Percentiles rank a stretch among this genome's conserved stretches.
These are phyloP conservation scores for Coemansia sp. DNA, from an alignment of 192 early-diverging fungal genomes.

Conservation along the genomic window DNA sequence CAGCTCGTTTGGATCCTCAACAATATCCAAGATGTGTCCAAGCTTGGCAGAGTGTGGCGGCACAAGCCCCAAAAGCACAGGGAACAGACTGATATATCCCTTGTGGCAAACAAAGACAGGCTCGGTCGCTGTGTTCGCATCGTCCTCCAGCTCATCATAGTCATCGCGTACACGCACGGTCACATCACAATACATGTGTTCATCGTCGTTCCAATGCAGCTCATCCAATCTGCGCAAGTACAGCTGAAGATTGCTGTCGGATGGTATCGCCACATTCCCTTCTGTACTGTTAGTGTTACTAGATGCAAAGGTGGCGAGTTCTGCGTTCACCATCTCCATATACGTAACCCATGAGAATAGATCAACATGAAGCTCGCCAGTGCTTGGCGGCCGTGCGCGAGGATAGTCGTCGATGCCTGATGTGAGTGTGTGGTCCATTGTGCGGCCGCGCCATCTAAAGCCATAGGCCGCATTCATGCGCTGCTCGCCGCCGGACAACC, in stretches of 20 bases:
- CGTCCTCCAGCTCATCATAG: constrained; percentile 50
- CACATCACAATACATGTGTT: constrained; percentile 52
- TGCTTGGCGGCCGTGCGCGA: constrained; percentile 68
- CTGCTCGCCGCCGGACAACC: background rate
- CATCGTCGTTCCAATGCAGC: constrained; percentile 40
- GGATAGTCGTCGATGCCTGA: constrained; percentile 96
- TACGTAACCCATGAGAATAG: constrained; percentile 38
- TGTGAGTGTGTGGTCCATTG: constrained; percentile 79
- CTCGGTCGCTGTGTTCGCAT: constrained; percentile 24
- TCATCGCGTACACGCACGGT: constrained; percentile 24
- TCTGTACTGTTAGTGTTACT: background rate
- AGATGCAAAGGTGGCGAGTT: constrained; percentile 14
- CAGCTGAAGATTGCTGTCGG: constrained; percentile 11
- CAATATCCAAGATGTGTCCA: constrained; percentile 72
- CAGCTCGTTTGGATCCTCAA: constrained; percentile 72
- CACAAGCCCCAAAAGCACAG: constrained; percentile 74
- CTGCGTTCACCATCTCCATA: constrained; percentile 23
- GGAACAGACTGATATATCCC: constrained; percentile 73
- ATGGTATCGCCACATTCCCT: background rate
- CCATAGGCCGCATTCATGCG: constrained; percentile 55
- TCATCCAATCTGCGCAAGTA: constrained; percentile 28
- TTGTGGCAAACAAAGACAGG: constrained; percentile 47
- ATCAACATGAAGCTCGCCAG: constrained; percentile 46
- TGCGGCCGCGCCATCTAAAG: constrained; percentile 90
- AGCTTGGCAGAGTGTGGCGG: constrained; percentile 68